Percentiles rank a stretch among this genome's conserved stretches.
Evolutionary conservation across 106 monocot species (phyloP).

Genomic region (Dioscorea zingiberensis): DNA sequence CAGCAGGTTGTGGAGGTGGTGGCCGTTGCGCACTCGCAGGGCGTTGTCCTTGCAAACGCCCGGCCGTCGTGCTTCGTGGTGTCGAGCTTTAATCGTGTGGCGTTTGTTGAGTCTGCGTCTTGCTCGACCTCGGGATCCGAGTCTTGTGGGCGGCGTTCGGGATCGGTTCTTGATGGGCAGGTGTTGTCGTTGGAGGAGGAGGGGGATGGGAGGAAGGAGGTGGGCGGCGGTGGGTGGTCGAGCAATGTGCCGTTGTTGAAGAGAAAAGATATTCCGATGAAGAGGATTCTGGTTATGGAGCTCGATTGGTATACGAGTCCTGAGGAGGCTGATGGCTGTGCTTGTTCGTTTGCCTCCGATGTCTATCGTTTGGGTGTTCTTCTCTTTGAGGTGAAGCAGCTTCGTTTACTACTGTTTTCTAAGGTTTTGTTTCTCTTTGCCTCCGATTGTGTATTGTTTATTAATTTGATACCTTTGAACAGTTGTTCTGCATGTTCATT

Average conservation of each 20-base stretch:
- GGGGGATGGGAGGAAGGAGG: not conserved
- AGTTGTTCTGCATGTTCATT: constrained; percentile 11
- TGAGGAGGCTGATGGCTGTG: constrained; percentile 14
- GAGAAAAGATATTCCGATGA: not conserved
- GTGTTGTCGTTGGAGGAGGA: not conserved
- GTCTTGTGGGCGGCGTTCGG: not conserved
- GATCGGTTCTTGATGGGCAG: not conserved
- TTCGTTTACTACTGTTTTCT: not conserved
- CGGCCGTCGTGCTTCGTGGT: constrained; percentile 17
- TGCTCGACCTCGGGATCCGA: constrained; percentile 10
- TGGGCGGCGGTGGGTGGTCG: too few species aligned
- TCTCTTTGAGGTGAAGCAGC: constrained; percentile 2
- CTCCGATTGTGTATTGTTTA: not conserved
- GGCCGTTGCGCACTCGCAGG: constrained; percentile 3
- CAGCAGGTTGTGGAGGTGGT: constrained; percentile 16
- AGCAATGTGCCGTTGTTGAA: too few species aligned
- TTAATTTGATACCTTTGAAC: not conserved
- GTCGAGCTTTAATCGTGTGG: constrained; percentile 5
- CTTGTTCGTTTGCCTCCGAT: constrained; percentile 21
- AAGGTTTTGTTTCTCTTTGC: not conserved
- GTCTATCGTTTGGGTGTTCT: constrained; percentile 29
- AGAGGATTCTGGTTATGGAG: constrained; percentile 15
- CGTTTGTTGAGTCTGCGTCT: constrained; percentile 17
- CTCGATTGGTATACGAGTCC: constrained; percentile 29
- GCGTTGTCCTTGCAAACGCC: not conserved